Conservation (phyloP, 2,329 filamentous ascomycete species). For the Trichophyton equinum region DNA sequence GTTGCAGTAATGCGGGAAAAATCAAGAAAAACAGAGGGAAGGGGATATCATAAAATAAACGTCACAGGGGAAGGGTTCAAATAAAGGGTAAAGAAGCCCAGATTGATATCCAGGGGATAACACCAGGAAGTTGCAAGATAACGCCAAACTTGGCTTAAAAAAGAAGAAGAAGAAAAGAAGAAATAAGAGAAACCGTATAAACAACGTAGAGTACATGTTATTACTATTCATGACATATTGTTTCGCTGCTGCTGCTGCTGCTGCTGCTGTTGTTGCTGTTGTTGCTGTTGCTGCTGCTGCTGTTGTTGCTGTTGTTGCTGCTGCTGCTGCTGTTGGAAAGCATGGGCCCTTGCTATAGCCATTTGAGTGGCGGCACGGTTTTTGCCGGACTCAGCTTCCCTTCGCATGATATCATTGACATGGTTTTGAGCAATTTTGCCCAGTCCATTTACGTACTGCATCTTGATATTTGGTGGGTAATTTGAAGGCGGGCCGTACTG, state of each 20-base stretch:
- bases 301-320: not conserved
- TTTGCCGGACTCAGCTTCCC: slow-evolving; percentile 25
- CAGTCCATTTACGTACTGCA: slow-evolving; percentile 25
- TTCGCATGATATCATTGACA: slow-evolving; percentile 28
- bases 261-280: not conserved
- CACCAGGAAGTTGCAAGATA: not conserved
- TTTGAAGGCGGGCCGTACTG: slow-evolving; percentile 29
- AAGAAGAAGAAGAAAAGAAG: not conserved
- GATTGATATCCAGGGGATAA: not conserved
- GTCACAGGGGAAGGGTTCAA: not conserved
- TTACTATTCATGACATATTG: slow-evolving; percentile 10
- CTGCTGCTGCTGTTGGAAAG: slow-evolving; percentile 25
- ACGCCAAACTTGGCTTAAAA: not conserved
- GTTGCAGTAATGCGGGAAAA: not conserved
- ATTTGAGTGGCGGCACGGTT: slow-evolving; percentile 22
- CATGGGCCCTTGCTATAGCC: slow-evolving; percentile 21
- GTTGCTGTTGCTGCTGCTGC: not conserved
- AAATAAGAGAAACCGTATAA: not conserved
- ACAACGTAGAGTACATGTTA: slow-evolving; percentile 2
- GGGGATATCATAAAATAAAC: not conserved
- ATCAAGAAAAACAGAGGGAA: not conserved
- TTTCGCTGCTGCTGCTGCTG: slow-evolving; percentile 1
- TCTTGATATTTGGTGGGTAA: slow-evolving; percentile 28
- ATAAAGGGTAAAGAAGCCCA: not conserved
- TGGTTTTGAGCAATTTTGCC: slow-evolving; percentile 28